A percentile compares a stretch with the other conserved stretches of the same genome.
phyloP scores from a whole-genome alignment of 2,329 filamentous ascomycete species.

The Nothopassalora personata region DNA sequence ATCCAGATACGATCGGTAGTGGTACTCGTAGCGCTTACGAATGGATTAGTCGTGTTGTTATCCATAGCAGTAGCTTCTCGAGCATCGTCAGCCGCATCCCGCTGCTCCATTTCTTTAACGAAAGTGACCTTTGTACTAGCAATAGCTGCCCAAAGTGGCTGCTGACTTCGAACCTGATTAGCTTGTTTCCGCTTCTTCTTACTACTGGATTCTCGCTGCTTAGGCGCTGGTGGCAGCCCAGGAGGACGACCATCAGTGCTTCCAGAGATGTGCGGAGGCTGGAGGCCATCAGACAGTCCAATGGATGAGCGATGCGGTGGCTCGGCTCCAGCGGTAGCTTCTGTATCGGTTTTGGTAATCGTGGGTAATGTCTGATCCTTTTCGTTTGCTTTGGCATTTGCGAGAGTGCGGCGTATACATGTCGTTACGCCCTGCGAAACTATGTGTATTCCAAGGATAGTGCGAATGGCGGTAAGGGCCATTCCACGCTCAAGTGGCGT shows the following conservation, averaged over 20 bases:
- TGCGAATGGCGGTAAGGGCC: constrained; percentile 29
- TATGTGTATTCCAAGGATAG: constrained; percentile 34
- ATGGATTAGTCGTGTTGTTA: constrained; percentile 59
- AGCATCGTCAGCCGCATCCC: constrained; percentile 67
- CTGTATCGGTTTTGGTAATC: constrained; percentile 29
- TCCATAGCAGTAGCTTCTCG: constrained; percentile 70
- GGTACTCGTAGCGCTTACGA: constrained; percentile 57
- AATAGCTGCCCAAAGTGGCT: constrained; percentile 89
- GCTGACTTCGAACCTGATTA: constrained; percentile 80
- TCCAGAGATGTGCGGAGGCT: constrained; percentile 21
- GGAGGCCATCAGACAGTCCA: constrained; percentile 21
- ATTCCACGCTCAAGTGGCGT: constrained; percentile 29
- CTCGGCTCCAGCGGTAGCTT: constrained; percentile 26
- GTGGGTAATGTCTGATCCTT: constrained; percentile 26
- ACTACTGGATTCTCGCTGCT: constrained; percentile 54
- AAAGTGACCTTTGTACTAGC: constrained; percentile 96
- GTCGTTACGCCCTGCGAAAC: constrained; percentile 35
- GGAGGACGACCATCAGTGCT: constrained; percentile 47
- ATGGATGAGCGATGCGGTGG: constrained; percentile 13
- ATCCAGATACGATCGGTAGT: constrained; percentile 69
- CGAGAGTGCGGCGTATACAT: constrained; percentile 32
- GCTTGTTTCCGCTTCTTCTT: constrained; percentile 90
- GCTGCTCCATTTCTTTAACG: constrained; percentile 73
- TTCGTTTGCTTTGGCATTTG: constrained; percentile 34
- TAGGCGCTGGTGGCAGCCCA: constrained; percentile 48